Base-by-base conservation (phyloP, 2,329 filamentous ascomycete genomes). In the Apiospora aurea region DNA sequence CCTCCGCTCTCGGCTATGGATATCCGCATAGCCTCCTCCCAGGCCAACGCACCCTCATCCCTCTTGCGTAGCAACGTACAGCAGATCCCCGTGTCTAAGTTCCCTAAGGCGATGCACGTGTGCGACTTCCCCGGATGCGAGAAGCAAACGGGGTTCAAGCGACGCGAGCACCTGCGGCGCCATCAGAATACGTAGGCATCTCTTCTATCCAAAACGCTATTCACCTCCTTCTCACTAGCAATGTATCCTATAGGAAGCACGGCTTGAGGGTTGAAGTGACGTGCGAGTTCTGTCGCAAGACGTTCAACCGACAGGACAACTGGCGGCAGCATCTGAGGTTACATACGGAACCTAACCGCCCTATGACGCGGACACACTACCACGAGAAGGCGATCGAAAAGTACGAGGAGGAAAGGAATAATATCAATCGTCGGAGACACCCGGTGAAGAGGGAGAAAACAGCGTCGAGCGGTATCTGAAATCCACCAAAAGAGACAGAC, bases 131-230 rank as follows among this genome's bases (percentile, higher is more conserved):
- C 75, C 71, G 64, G 73, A 73, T 49, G 41, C 73, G 57, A 43
- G 57, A 66, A 38, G 29, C 57, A 73, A 53, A 76, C 85, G 75
- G 83, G 83, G 0, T 88, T 87, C 73, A 85, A 86, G 75, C 82
- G 87, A 71, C 85, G 85, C 34, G 88, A 90, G 78, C 88, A 90
- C 73, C 79, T 89, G 24, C 89, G 89, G 80, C 83, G 88, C 43
- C 88, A 90, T 76, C 82, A 85, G 69, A 83, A 83, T 70, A 86
- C 85, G 67, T 69, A 69, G 3, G 67, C 14, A 1, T 49, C 7
- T 34, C 38, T 34, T 16, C 21, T 66, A 21, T 41, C 38, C 38
- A 38, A 38, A 38, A 38, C 4, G 38, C 38, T 38, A 38, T 38
- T 8, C 38, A 10, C 38, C 24, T 51, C 21, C 29, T 16, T 21